A percentile compares a stretch with the other conserved stretches of the same genome.
Conservation (phyloP, 345 rosid genomes). For the Linum tenue region DNA sequence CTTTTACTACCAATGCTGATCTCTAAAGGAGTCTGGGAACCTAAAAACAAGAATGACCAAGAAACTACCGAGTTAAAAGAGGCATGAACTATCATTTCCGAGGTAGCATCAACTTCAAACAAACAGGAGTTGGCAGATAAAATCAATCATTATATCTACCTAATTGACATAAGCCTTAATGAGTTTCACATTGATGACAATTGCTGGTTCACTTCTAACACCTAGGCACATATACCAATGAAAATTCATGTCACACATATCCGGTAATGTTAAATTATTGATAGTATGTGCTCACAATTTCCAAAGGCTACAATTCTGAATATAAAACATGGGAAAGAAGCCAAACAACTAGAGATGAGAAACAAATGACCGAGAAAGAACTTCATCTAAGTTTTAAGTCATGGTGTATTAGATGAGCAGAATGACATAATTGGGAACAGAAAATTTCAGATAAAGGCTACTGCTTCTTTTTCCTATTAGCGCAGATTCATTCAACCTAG, state of each 20-base stretch:
- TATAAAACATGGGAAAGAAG: neutral
- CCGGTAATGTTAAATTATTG: neutral
- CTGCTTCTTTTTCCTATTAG: neutral
- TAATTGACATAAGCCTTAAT: no score
- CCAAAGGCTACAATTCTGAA: neutral
- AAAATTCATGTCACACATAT: neutral
- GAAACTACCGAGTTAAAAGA: neutral
- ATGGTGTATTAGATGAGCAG: neutral
- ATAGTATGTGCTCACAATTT: neutral
- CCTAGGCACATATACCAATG: neutral
- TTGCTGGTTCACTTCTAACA: no score
- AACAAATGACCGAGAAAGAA: no score
- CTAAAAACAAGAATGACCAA: slow-evolving; percentile 17
- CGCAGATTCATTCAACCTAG: neutral
- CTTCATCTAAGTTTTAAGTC: no score
- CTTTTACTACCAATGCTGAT: slow-evolving; percentile 41
- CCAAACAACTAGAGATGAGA: neutral
- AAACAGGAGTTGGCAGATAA: neutral
- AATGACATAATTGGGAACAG: neutral
- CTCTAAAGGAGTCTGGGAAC: slow-evolving; percentile 28
- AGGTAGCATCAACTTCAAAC: neutral
- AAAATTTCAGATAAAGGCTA: neutral
- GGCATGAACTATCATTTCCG: neutral
- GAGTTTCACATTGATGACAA: no score
- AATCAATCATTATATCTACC: no score